Evolutionary conservation across 352 stramenopile genomes (phyloP).

Genomic region (Phytophthora litchii): DNA sequence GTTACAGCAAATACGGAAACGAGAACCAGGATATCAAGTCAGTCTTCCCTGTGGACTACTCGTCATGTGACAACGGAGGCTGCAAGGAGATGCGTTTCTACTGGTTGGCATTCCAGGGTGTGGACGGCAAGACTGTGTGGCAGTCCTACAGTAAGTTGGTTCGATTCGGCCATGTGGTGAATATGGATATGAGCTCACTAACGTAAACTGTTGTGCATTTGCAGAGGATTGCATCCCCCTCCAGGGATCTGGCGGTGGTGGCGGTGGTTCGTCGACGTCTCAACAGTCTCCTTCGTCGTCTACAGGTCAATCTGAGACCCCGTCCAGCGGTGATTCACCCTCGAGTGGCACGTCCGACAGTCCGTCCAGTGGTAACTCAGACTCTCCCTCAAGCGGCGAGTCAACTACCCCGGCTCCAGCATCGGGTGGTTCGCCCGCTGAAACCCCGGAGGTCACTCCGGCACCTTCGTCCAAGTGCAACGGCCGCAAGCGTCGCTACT

Average conservation of each 20-base stretch:
- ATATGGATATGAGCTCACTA: background rate
- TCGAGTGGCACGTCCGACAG: slow-evolving; percentile 3
- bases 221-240: slow-evolving; percentile 46
- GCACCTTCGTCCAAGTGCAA: slow-evolving; percentile 34
- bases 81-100: slow-evolving; percentile 52
- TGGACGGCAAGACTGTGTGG: slow-evolving; percentile 43
- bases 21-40: slow-evolving; percentile 47
- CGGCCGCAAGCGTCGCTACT: slow-evolving; percentile 31
- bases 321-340: background rate
- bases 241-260: slow-evolving; percentile 25
- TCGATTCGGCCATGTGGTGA: background rate
- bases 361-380: too few species aligned
- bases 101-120: slow-evolving; percentile 47
- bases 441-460: slow-evolving; percentile 29
- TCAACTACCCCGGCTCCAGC: too few species aligned
- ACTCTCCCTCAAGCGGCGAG: too few species aligned
- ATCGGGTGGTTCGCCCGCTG: slow-evolving; percentile 3
- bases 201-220: slow-evolving; percentile 4
- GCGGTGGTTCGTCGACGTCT: slow-evolving; percentile 4
- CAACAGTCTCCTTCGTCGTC: slow-evolving; percentile 15
- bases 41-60: slow-evolving; percentile 49
- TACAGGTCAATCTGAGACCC: slow-evolving; percentile 6
- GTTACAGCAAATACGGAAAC: slow-evolving; percentile 39
- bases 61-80: slow-evolving; percentile 31
- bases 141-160: slow-evolving; percentile 48